A percentile compares a stretch with the other conserved stretches of the same genome.
Evolutionary conservation across 805 yeast genomes (phyloP).

Genomic region (Zygosaccharomyces gambellarensis): DNA sequence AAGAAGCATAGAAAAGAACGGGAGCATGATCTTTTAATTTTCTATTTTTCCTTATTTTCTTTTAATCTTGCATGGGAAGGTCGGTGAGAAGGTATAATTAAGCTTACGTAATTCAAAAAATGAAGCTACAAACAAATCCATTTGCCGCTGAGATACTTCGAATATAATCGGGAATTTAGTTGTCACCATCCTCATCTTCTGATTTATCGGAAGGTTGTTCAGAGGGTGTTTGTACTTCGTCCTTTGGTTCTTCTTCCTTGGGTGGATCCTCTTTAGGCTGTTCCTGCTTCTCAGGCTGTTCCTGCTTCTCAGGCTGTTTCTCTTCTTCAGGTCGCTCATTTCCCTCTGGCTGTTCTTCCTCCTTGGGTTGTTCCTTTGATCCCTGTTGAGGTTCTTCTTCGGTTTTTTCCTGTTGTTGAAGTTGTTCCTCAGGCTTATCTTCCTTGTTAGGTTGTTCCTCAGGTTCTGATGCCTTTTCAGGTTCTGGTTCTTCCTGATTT

Average conservation of each 20-base stretch:
- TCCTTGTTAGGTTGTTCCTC: not conserved
- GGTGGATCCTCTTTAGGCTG: not conserved
- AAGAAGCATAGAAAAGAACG: conserved; percentile 14
- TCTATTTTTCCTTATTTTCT: too few species aligned
- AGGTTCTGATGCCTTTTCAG: not conserved
- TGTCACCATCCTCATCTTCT: not conserved
- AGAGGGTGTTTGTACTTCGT: not conserved
- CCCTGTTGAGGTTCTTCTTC: not conserved
- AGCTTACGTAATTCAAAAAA: not conserved
- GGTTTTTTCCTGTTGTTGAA: not conserved
- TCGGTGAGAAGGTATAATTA: not conserved
- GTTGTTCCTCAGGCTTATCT: not conserved
- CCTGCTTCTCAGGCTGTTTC: not conserved
- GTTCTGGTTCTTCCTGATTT: not conserved
- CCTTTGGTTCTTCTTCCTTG: not conserved
- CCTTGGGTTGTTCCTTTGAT: too few species aligned
- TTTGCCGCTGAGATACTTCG: not conserved
- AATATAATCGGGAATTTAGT: not conserved
- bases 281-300: not conserved
- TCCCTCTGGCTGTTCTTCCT: not conserved
- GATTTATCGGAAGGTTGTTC: not conserved
- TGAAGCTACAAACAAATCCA: not conserved
- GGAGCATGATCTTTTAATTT: not conserved
- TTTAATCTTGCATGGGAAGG: not conserved
- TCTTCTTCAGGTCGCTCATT: not conserved